phyloP scores from a whole-genome alignment of 2,329 filamentous ascomycete species.

The Diaporthe citrichinensis region DNA sequence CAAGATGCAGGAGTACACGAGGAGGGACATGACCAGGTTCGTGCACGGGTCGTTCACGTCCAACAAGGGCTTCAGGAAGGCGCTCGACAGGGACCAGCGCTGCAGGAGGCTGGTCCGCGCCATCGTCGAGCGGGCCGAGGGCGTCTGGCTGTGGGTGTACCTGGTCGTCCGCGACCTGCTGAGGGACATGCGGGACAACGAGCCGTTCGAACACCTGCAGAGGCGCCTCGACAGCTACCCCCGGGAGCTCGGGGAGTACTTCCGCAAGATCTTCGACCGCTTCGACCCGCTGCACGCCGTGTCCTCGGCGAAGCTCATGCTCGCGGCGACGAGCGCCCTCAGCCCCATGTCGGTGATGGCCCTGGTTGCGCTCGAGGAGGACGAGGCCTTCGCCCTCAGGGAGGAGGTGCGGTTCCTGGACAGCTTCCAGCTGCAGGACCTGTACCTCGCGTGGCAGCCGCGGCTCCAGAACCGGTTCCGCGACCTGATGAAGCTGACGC shows the following conservation, averaged over 20 bases:
- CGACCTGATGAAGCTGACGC: no score
- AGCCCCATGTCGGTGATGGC: no score
- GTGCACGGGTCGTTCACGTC: slow-evolving; percentile 41
- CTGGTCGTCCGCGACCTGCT: slow-evolving; percentile 47
- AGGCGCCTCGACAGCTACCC: slow-evolving; percentile 41
- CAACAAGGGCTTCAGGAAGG: slow-evolving; percentile 36
- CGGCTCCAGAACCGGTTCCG: no score
- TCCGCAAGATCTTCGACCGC: slow-evolving; percentile 42
- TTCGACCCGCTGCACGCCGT: neutral
- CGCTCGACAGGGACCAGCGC: neutral
- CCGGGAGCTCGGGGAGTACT: slow-evolving; percentile 42
- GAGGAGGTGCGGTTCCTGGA: no score
- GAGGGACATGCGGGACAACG: slow-evolving; percentile 44
- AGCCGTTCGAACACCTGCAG: slow-evolving; percentile 41
- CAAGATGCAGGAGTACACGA: slow-evolving; percentile 45
- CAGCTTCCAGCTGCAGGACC: no score
- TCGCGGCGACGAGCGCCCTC: no score
- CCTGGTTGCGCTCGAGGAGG: no score
- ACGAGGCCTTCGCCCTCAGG: no score
- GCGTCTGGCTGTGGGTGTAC: slow-evolving; percentile 51
- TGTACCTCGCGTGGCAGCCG: no score
- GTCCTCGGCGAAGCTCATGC: no score
- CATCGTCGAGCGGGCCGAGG: slow-evolving; percentile 45
- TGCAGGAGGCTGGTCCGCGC: slow-evolving; percentile 38
- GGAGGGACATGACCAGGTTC: slow-evolving; percentile 46